Base-by-base conservation (phyloP, 768 basidiomycete genomes). In the Naematelia encephala region DNA sequence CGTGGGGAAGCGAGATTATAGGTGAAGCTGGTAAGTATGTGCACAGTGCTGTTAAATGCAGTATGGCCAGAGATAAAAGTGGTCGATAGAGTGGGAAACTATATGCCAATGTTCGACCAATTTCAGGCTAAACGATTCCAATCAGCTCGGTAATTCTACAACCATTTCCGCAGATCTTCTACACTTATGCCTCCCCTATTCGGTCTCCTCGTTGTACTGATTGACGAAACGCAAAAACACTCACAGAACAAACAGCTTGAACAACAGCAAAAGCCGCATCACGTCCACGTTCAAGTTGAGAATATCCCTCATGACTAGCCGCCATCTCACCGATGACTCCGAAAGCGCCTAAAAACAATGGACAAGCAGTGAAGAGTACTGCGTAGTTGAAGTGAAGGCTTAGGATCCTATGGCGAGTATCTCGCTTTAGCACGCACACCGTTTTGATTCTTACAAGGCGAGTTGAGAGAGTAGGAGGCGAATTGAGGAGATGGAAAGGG, bases 251-350 rank as follows among this genome's bases (percentile, higher is more conserved):
- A 43, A 77, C 67, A 8, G 70, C 67, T 43, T 73, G 68, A 21
- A 77, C 64, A 5, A 77, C 61, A 3, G 69, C 69, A 34, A 74
- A 68, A n/a, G 73, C 75, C 0, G 75, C 71, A 49, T 77, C 75
- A 30, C 73, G 47, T 4, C 63, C 72, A 46, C 70, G 46, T 34
- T 73, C 70, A 11, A 77, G 60, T 47, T 66, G 60, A 30, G 68
- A 53, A 49, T 67, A 71, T 19, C 75, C 75, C 13, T 70, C 70
- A 45, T 59, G 63, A 13, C 45, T 59, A 19, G 54, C 53, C 2
- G 69, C 64, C 49, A 77, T 51, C 21, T 70, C 70, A 27, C 59
- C 53, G 73, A 73, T 75, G 5, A 73, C 64, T n/a, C 22, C 34
- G 13, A 60, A 44, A n/a, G 54, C 59, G 21, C 42, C 66, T 28